Conservation (phyloP, 495 filamentous ascomycete genomes). For the Talaromyces liani region DNA sequence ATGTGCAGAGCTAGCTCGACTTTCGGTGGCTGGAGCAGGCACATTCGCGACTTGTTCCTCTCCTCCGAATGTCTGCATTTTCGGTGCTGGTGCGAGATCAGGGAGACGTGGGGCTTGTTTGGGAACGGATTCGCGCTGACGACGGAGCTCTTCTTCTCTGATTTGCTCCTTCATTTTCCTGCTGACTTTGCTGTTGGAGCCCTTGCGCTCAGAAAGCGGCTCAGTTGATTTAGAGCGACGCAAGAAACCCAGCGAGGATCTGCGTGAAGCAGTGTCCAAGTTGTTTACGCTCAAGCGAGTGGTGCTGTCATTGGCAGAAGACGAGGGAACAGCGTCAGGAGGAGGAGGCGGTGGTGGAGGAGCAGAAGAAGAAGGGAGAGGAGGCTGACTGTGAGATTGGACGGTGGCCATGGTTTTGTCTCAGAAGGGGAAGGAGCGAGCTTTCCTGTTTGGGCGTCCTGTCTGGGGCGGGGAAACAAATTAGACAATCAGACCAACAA, state of each 20-base stretch:
- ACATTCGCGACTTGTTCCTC: conserved; percentile 59
- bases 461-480: not conserved
- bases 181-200: conserved; percentile 54
- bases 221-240: conserved; percentile 75
- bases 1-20: conserved; percentile 23
- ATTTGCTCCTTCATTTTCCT: conserved; percentile 55
- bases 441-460: conserved; percentile 3
- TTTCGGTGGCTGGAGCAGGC: conserved; percentile 46
- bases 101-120: conserved; percentile 74
- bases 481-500: not conserved
- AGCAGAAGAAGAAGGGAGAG: not conserved
- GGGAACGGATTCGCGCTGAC: conserved; percentile 60
- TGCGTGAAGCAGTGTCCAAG: conserved; percentile 15
- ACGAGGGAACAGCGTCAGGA: conserved; percentile 9
- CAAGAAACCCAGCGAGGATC: conserved; percentile 54
- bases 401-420: conserved; percentile 18
- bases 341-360: conserved; percentile 8
- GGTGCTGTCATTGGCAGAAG: conserved; percentile 15
- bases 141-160: conserved; percentile 59
- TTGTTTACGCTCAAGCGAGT: conserved; percentile 9
- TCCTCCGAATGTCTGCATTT: conserved; percentile 66
- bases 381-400: conserved; percentile 15
- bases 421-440: conserved; percentile 1
- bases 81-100: conserved; percentile 56
- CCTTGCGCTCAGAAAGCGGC: conserved; percentile 35